Evolutionary conservation across 192 early-diverging fungal genomes (phyloP).

Genomic region (Coemansia sp.): DNA sequence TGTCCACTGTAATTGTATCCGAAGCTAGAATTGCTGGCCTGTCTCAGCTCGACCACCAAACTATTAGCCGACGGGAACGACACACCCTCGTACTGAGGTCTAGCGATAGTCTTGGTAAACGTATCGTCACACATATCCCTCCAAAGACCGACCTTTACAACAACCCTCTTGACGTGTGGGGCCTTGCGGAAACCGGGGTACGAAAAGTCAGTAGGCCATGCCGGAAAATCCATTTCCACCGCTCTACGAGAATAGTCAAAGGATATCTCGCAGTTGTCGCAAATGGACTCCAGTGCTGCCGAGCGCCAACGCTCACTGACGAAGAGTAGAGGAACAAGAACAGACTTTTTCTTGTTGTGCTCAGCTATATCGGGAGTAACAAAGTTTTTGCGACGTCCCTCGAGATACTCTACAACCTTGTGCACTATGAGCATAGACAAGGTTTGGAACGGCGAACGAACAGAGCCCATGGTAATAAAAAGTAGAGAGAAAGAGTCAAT

Average conservation of each 20-base stretch:
- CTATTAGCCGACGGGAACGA: neutral
- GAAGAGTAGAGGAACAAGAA: neutral
- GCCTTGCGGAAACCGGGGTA: neutral
- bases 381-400: neutral
- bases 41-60: neutral
- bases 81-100: neutral
- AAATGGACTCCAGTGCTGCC: slow-evolving; percentile 1
- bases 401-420: neutral
- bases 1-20: too few species aligned
- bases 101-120: neutral
- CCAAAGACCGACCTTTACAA: neutral
- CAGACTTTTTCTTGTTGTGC: neutral
- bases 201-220: neutral
- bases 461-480: neutral
- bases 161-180: neutral
- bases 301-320: slow-evolving; percentile 11
- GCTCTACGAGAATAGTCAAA: slow-evolving; percentile 4
- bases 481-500: too few species aligned
- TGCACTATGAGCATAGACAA: neutral
- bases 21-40: neutral
- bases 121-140: neutral
- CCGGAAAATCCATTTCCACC: neutral
- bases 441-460: neutral
- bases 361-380: neutral
- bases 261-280: neutral